phyloP scores from a whole-genome alignment of 225 moss, liverwort and hornwort genomes.

The Asterella californica region DNA sequence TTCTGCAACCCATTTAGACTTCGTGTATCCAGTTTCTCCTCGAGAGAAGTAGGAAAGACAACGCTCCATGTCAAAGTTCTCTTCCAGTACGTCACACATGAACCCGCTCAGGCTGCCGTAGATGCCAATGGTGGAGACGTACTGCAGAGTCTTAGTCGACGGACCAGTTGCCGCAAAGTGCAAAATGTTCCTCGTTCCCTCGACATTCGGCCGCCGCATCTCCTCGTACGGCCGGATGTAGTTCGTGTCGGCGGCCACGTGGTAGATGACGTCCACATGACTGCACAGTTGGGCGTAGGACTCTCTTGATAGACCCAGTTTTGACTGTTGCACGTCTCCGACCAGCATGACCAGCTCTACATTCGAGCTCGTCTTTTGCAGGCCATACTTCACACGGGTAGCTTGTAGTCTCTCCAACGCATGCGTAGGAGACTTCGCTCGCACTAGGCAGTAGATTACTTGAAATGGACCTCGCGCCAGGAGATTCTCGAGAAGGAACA shows the following conservation, averaged over 20 bases:
- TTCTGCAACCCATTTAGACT: slow-evolving; percentile 12
- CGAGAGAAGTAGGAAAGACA: neutral
- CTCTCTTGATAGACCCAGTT: neutral
- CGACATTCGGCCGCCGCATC: slow-evolving; percentile 2
- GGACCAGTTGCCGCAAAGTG: neutral
- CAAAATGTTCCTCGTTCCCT: neutral
- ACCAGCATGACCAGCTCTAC: neutral
- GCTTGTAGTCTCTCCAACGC: neutral
- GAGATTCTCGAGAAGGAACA: slow-evolving; percentile 2
- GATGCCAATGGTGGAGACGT: neutral
- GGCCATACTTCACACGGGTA: slow-evolving; percentile 3
- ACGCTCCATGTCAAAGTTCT: neutral
- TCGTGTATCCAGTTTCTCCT: neutral
- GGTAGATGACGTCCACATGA: slow-evolving; percentile 7
- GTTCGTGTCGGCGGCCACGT: slow-evolving; percentile 5
- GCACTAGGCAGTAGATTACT: slow-evolving; percentile 7
- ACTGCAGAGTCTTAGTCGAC: neutral
- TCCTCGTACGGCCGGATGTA: slow-evolving; percentile 2
- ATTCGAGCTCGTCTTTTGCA: neutral
- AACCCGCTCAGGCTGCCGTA: slow-evolving; percentile 3
- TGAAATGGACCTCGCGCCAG: neutral
- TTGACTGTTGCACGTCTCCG: neutral
- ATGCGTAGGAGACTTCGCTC: neutral
- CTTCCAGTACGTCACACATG: neutral
- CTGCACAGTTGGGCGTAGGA: neutral